Evolutionary conservation across 1,139 yeast species (phyloP).

Genomic region (Meyerozyma guilliermondii): DNA sequence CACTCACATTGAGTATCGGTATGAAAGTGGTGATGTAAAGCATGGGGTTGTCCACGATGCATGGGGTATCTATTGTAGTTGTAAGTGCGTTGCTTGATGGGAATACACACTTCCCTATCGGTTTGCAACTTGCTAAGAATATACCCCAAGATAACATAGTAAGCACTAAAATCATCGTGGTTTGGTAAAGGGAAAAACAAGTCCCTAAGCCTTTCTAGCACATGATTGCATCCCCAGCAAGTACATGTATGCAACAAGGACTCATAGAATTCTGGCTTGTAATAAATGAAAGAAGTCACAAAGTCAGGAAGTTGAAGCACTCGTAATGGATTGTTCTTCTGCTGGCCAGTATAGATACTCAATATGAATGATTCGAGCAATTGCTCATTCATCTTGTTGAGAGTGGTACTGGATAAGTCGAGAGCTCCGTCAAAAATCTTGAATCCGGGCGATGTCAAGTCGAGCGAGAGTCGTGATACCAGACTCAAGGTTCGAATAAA

Average conservation of each 20-base stretch:
- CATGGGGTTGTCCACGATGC: constrained; percentile 35
- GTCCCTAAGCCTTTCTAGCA: constrained; percentile 19
- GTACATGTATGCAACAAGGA: constrained; percentile 33
- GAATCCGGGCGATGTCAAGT: constrained; percentile 35
- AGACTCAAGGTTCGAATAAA: constrained; percentile 22
- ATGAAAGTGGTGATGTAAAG: constrained; percentile 32
- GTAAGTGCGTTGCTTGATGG: constrained; percentile 25
- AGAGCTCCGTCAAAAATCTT: constrained; percentile 34
- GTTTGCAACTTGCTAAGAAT: constrained; percentile 34
- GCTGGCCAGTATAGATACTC: constrained; percentile 16
- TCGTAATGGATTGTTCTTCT: constrained; percentile 10
- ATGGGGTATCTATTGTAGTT: constrained; percentile 28
- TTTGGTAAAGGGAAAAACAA: constrained; percentile 21
- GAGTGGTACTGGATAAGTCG: constrained; percentile 25
- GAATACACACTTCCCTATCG: constrained; percentile 36
- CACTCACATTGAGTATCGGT: constrained; percentile 18
- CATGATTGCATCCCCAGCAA: constrained; percentile 33
- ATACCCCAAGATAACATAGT: constrained; percentile 30
- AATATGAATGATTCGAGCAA: constrained; percentile 35
- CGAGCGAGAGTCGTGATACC: constrained; percentile 24
- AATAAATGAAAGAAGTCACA: constrained; percentile 35
- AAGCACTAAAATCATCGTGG: constrained; percentile 13
- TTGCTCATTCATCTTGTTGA: constrained; percentile 31
- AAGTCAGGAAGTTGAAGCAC: constrained; percentile 34
- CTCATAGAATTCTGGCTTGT: constrained; percentile 34